Percentiles rank a stretch among this genome's conserved stretches.
phyloP scores from a whole-genome alignment of 2,329 filamentous ascomycete species.

The Monilinia fructigena region DNA sequence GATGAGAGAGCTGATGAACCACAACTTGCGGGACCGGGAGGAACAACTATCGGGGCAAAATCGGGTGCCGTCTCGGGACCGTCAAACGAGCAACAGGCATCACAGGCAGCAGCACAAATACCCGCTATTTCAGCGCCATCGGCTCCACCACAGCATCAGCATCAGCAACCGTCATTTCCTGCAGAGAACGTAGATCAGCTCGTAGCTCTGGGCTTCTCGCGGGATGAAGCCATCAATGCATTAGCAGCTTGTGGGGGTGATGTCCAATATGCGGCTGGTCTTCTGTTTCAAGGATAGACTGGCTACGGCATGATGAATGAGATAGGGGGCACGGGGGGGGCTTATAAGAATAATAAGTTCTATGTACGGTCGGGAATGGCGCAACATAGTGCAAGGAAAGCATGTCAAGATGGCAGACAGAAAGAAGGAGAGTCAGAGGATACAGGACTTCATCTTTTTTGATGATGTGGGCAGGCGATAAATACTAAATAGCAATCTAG shows the following conservation, averaged over 20 bases:
- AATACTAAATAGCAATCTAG: constrained; percentile 2
- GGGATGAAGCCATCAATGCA: constrained; percentile 74
- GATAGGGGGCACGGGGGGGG: neutral
- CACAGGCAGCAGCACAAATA: constrained; percentile 11
- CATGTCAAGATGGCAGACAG: constrained; percentile 6
- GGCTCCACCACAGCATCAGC: constrained; percentile 27
- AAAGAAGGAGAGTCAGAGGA: neutral
- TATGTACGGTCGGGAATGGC: neutral
- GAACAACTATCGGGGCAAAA: constrained; percentile 81
- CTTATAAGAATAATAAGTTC: constrained; percentile 1
- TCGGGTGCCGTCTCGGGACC: constrained; percentile 69
- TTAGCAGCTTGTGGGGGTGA: constrained; percentile 82
- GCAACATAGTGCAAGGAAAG: constrained; percentile 6
- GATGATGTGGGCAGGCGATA: neutral
- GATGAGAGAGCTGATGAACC: constrained; percentile 75
- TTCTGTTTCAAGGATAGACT: constrained; percentile 60
- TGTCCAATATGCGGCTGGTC: constrained; percentile 80
- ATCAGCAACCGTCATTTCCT: constrained; percentile 37
- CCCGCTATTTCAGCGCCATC: constrained; percentile 22
- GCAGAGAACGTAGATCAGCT: constrained; percentile 74
- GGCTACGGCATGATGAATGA: neutral
- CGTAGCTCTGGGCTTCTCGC: constrained; percentile 72
- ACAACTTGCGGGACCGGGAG: constrained; percentile 78
- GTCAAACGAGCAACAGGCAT: constrained; percentile 35
- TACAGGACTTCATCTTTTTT: neutral